A percentile compares a stretch with the other conserved stretches of the same genome.
Conservation (phyloP, 2,329 filamentous ascomycete genomes). For the Coniella vitis region DNA sequence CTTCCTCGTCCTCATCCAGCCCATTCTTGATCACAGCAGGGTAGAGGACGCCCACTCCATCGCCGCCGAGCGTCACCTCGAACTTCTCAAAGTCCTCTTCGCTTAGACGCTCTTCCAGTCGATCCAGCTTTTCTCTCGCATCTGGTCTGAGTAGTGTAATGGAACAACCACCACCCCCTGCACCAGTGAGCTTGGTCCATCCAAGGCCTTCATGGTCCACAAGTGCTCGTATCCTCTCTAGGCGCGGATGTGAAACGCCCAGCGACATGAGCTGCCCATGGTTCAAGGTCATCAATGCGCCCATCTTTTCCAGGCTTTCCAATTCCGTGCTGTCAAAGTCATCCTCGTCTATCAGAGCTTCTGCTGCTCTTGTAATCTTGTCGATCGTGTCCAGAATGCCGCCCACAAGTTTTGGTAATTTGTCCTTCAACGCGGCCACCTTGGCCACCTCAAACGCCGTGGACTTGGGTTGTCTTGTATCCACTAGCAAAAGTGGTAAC, state of each 20-base stretch:
- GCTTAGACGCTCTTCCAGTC: conserved; percentile 59
- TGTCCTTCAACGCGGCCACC: conserved; percentile 63
- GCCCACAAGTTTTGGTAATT: conserved; percentile 71
- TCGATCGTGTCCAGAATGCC: conserved; percentile 83
- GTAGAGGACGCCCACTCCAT: conserved; percentile 91
- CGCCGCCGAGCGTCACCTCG: conserved; percentile 82
- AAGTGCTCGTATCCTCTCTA: conserved; percentile 86
- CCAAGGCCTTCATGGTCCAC: conserved; percentile 85
- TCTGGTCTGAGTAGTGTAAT: conserved; percentile 80
- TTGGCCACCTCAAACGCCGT: conserved; percentile 82
- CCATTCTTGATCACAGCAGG: conserved; percentile 86
- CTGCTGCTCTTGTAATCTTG: conserved; percentile 53
- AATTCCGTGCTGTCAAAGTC: conserved; percentile 61
- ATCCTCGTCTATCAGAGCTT: conserved; percentile 48
- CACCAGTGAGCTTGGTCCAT: conserved; percentile 96
- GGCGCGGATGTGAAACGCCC: conserved; percentile 87
- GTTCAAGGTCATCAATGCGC: conserved; percentile 87
- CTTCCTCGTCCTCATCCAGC: conserved; percentile 67
- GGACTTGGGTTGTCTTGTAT: conserved; percentile 82
- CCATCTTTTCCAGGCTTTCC: conserved; percentile 63
- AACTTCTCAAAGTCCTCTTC: conserved; percentile 76
- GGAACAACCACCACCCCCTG: conserved; percentile 90
- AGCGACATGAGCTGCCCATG: conserved; percentile 87
- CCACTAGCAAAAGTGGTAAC: conserved; percentile 80
- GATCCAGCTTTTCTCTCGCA: conserved; percentile 47